phyloP scores from a whole-genome alignment of 2,329 filamentous ascomycete species.

The Thelonectria rubi region DNA sequence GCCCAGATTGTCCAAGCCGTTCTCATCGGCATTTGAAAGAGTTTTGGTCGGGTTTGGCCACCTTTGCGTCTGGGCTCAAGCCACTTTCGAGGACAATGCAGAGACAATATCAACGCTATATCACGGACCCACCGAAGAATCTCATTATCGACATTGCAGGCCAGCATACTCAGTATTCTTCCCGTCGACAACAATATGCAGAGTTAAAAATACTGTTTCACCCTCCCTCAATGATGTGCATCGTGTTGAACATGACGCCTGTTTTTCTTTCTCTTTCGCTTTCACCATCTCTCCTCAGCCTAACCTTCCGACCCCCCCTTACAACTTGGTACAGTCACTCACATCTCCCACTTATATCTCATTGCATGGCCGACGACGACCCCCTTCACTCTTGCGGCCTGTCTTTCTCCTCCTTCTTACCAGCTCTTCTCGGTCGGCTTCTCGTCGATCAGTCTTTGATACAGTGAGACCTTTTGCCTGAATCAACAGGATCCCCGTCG shows the following conservation, averaged over 20 bases:
- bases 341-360: background rate
- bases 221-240: slow-evolving; percentile 27
- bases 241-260: slow-evolving; percentile 22
- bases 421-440: background rate
- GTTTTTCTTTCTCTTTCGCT: background rate
- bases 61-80: slow-evolving; percentile 17
- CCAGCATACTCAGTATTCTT: slow-evolving; percentile 34
- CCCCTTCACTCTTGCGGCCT: background rate
- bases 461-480: background rate
- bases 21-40: background rate
- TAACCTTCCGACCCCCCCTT: background rate
- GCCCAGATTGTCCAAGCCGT: background rate
- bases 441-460: background rate
- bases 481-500: background rate
- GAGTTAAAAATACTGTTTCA: slow-evolving; percentile 17
- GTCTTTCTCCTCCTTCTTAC: background rate
- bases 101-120: slow-evolving; percentile 47
- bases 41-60: background rate
- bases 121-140: slow-evolving; percentile 17
- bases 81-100: slow-evolving; percentile 44
- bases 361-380: background rate
- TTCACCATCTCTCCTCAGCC: too few relatives aligned
- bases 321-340: background rate
- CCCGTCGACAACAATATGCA: slow-evolving; percentile 33
- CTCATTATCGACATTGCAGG: slow-evolving; percentile 32